Conservation (phyloP, 2,329 filamentous ascomycete genomes). For the Fusarium guadeloupense region DNA sequence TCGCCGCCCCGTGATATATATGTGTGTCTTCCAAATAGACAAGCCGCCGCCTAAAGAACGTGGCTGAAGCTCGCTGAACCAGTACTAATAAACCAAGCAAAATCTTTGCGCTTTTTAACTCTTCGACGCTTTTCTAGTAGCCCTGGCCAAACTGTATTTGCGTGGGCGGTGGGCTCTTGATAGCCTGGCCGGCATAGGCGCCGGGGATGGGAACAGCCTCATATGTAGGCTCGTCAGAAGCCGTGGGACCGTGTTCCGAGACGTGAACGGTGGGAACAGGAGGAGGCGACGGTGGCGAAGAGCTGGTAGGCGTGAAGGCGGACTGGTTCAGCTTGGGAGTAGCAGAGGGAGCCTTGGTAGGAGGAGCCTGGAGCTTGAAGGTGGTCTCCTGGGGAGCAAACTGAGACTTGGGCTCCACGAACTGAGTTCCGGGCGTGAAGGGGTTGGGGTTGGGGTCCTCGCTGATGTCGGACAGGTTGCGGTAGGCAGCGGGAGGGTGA, state of each 20-base stretch:
- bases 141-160: slow-evolving; percentile 56
- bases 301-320: slow-evolving; percentile 65
- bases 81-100: slow-evolving; percentile 25
- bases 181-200: slow-evolving; percentile 71
- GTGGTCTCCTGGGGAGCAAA: slow-evolving; percentile 64
- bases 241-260: slow-evolving; percentile 73
- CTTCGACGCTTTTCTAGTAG: slow-evolving; percentile 31
- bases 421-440: slow-evolving; percentile 64
- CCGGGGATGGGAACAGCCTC: slow-evolving; percentile 88
- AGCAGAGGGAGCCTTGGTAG: slow-evolving; percentile 77
- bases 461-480: slow-evolving; percentile 58
- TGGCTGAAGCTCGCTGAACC: slow-evolving; percentile 16
- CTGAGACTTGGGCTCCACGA: slow-evolving; percentile 70
- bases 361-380: slow-evolving; percentile 91
- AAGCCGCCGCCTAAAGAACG: slow-evolving; percentile 13
- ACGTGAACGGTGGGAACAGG: slow-evolving; percentile 53
- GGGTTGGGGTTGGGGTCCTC: slow-evolving; percentile 57
- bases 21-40: slow-evolving; percentile 3
- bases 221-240: slow-evolving; percentile 84
- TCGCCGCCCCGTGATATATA: slow-evolving; percentile 28
- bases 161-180: slow-evolving; percentile 61
- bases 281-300: slow-evolving; percentile 48
- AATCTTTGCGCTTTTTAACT: not conserved
- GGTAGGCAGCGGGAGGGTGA: slow-evolving; percentile 67
- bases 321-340: slow-evolving; percentile 75